These are phyloP conservation scores for Malus asiatica DNA, from an alignment of 306 rosid species.

Conservation along the genomic window DNA sequence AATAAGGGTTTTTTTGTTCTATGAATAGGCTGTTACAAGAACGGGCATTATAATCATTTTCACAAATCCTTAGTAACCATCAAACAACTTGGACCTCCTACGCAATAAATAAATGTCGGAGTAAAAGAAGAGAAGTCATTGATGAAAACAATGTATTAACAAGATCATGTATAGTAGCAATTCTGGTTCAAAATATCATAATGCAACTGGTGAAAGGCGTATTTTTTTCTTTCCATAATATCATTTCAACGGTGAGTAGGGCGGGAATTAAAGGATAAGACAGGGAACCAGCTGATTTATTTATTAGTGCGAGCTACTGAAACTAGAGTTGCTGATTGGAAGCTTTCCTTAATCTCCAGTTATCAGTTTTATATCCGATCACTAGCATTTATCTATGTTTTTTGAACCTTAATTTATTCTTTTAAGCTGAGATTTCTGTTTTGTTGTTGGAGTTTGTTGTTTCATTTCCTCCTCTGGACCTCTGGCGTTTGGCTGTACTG, in stretches of 20 bases:
- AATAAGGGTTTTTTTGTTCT: not conserved
- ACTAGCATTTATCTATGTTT: not conserved
- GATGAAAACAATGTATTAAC: not conserved
- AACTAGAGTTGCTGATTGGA: not conserved
- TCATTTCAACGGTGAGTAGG: not conserved
- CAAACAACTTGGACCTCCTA: not conserved
- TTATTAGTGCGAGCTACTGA: not conserved
- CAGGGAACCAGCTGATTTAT: not conserved
- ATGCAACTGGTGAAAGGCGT: not conserved
- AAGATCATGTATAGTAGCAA: not conserved
- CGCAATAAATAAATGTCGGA: not conserved
- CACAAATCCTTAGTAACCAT: not conserved
- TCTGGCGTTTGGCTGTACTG: not conserved
- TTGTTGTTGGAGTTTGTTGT: not conserved
- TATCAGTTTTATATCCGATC: not conserved
- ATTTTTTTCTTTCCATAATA: not conserved
- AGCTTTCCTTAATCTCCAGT: not conserved
- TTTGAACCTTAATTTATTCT: not conserved
- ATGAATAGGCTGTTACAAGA: not conserved
- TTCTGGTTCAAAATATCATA: not conserved
- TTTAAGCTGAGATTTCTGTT: not conserved
- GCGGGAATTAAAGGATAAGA: too few species aligned
- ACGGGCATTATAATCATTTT: not conserved
- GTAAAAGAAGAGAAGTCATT: not conserved
- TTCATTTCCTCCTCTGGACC: not conserved